Evolutionary conservation across 2,329 filamentous ascomycete genomes (phyloP).

Genomic region (Pseudogymnoascus sp.): DNA sequence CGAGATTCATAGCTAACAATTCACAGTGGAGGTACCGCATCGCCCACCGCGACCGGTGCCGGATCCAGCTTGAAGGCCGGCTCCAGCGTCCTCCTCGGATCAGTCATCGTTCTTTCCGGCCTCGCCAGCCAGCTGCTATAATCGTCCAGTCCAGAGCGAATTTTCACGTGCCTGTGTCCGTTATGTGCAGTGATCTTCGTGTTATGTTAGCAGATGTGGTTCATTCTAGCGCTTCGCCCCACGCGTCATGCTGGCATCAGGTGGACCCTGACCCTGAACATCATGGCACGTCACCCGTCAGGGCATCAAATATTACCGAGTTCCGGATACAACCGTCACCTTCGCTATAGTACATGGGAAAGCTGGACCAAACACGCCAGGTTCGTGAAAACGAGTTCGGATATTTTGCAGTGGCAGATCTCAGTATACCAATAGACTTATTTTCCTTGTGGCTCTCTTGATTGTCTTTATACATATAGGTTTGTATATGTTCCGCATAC

Average conservation of each 20-base stretch:
- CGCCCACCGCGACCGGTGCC: not conserved
- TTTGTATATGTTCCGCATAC: not conserved
- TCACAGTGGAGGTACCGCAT: not conserved
- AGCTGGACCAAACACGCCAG: not conserved
- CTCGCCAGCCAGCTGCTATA: constrained; percentile 9
- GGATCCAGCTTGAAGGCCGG: constrained; percentile 1
- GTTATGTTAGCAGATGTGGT: not conserved
- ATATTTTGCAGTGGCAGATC: not conserved
- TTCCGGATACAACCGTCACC: not conserved
- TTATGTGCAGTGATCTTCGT: constrained; percentile 5
- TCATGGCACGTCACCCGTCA: not conserved
- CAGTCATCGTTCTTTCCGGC: constrained; percentile 3
- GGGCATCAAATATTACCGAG: not conserved
- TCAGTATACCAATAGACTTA: constrained; percentile 1
- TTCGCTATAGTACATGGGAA: not conserved
- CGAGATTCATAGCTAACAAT: not conserved
- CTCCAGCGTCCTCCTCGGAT: constrained; percentile 6
- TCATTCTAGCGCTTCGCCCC: not conserved
- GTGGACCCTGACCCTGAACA: not conserved
- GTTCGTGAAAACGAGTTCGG: not conserved
- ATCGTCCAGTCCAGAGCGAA: not conserved
- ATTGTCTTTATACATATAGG: not conserved
- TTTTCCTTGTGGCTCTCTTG: constrained; percentile 1
- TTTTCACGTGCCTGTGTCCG: not conserved
- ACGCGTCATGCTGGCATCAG: not conserved